Base-by-base conservation (phyloP, 805 yeast species). In the Myxozyma udenii region DNA sequence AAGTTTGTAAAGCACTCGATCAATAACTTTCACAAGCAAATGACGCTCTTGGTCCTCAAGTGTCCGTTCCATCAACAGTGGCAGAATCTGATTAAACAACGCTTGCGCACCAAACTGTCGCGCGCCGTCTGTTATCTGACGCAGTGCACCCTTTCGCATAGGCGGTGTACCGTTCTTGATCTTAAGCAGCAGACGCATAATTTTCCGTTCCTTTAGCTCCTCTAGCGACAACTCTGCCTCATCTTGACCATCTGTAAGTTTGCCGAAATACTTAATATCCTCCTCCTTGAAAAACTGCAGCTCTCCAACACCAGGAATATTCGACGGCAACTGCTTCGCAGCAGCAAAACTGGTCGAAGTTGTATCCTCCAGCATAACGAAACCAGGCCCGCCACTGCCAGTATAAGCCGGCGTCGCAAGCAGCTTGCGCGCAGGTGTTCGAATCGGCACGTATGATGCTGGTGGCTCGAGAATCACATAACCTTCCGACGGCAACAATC, bases 1-100 rank as follows among this genome's bases (percentile, higher is more conserved):
- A 14, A 90, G 69, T 57, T 76, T 81, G 64, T 78, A 80, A 5
- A 90, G 66, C 0, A 87, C 72, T 32, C 96, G 71, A 33, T 83
- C 87, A 12, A 86, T 70, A 6, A 87, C 78, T 66, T 89, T 90
- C 12, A 88, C 85, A 50, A 91, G 71, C 11, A 88, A 66, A 69
- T 87, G 95, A 16, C 95, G 76, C 66, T 91, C 97, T 58, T 81
- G 85, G 42, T 86, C 93, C 58, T 83, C 91, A 24, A 89, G 68
- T 2, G 78, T 67, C 36, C 80, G 80, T 55, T 87, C 96, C 64
- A 84, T 70, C 39, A 90, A 68, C 23, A 91, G 68, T 0, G 96
- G 95, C 14, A 90, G 70, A n/a, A 87, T 74, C 53, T 80, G 82
- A 50, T 80, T 78, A 61, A 90, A 83, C 14, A 90, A 66, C 0